Evolutionary conservation across 108 stramenopile genomes (phyloP), one percentile per base, ranked within the genome.

Genomic region (Skeletonema tropicum): DNA sequence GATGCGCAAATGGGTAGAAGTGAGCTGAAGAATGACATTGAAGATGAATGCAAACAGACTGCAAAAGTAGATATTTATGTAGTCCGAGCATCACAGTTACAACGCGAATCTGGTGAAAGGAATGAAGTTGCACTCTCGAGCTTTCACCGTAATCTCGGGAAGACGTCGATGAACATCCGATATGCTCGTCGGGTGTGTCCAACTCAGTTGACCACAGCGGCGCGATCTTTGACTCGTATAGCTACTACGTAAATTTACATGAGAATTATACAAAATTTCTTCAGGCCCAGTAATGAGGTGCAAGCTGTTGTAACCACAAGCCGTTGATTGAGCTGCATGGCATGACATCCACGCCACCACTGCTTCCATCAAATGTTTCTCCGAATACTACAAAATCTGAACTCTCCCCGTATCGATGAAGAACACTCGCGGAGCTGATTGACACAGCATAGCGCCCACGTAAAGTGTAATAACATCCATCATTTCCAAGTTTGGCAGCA

Each of bases 261-360:
- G 0, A 62, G 5, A 55, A 7, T 23, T 19, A 5, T 49, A 19
- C 48, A 49, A 6, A 9, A 33, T 62, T 23, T 62, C n/a, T 11
- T 71, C 71, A 88, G 26, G 75, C 73, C 90, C 91, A 99, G 80
- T 97, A 99, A 77, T 99, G 97, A 36, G 98, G 98, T n/a, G 99
- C 99, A 26, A 98, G 75, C 74, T 98, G 96, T 61, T 88, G 74
- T 12, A 99, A 85, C 99, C 99, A 99, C 57, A 93, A 73, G 0
- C 96, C 96, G 71, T 97, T 88, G 33, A 99, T 95, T 7, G 90
- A 80, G 19, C 88, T 87, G 39, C 96, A 93, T 32, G 85, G 77
- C 14, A 90, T 91, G 71, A 98, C 85, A 65, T 95, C 94, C 17
- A 95, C 86, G 23, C 92, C 92, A 26, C 94, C 94, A 64, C 90